Evolutionary conservation across 306 rosid species (phyloP), one percentile per base, ranked within the genome.

Genomic region (Quercus cerris): DNA sequence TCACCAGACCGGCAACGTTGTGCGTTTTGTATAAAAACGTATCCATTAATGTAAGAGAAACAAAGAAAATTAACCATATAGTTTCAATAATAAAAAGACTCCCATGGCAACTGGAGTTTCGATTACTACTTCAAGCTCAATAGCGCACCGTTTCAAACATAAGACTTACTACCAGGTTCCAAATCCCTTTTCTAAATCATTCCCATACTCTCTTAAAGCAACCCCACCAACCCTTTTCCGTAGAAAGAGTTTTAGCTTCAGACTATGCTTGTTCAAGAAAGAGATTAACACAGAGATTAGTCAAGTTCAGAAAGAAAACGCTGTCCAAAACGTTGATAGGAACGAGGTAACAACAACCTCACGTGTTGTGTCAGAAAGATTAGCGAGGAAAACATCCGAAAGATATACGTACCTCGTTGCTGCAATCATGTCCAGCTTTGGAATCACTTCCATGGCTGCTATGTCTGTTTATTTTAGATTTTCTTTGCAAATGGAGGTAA

Each of bases 341-440:
- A 57, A 91, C 20, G 84, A 83, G 85, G 58, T 79, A 54, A 13
- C 88, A 54, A 15, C 88, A 15, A 70, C 94, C 25, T 11, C 73
- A 13, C 87, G 81, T 51, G 49, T 85, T 51, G 49, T 85, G 74
- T 88, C 86, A 0, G 97, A 88, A 84, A 93, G 78, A 84, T 44
- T 86, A 62, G 90, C 92, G 4, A 85, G 91, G 69, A 93, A 93
- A 83, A 84, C 61, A 57, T 95, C 93, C 0, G 99, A 93, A 78
- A 87, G 98, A 75, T 86, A 81, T 30, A 89, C 97, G 1, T 95
- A 93, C 61, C 93, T 95, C 4, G 69, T 93, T 4, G 96, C 99
- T 1, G 99, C 99, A 1, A 82, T 95, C 3, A 80, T 95, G 97
- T 95, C 98, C 4, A 95, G 88, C 82, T 78, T 93, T 0, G 99